Evolutionary conservation across 495 filamentous ascomycete genomes (phyloP).

Genomic region (Neurospora sp.): DNA sequence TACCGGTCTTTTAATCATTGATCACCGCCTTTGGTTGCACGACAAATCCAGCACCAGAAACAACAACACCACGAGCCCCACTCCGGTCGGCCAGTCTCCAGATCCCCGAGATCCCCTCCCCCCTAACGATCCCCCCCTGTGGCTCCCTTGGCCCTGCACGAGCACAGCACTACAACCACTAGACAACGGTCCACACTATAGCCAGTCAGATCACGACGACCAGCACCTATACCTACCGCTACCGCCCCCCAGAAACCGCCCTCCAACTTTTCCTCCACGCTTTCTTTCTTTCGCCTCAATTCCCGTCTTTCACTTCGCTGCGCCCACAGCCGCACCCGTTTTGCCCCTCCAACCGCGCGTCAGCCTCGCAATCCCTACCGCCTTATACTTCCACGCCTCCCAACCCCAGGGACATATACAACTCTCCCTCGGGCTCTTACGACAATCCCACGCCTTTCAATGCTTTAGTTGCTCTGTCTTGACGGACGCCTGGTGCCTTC

Average conservation of each 20-base stretch:
- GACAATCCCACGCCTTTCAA: conserved; percentile 14
- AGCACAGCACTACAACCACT: not conserved
- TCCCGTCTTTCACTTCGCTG: conserved; percentile 3
- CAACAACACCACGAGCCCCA: not conserved
- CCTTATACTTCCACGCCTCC: conserved; percentile 18
- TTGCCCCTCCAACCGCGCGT: conserved; percentile 1
- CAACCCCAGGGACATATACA: conserved; percentile 7
- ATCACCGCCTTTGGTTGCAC: not conserved
- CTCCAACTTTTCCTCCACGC: not conserved
- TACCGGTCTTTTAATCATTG: not conserved
- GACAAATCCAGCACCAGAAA: not conserved
- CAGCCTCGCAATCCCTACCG: conserved; percentile 2
- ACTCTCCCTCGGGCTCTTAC: conserved; percentile 5
- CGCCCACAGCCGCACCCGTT: conserved; percentile 1
- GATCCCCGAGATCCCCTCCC: not conserved
- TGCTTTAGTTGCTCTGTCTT: conserved; percentile 28
- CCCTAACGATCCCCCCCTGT: not conserved
- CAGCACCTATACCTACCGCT: not conserved
- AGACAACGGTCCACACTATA: not conserved
- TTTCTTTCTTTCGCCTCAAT: not conserved
- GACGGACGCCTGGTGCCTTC: conserved; percentile 19
- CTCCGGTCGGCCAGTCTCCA: not conserved
- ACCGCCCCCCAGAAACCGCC: not conserved
- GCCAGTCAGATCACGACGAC: not conserved
- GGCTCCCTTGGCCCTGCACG: not conserved